These are phyloP conservation scores for Coleophoma eucalyptorum DNA, from an alignment of 2,329 filamentous ascomycete genomes.

Conservation along the genomic window DNA sequence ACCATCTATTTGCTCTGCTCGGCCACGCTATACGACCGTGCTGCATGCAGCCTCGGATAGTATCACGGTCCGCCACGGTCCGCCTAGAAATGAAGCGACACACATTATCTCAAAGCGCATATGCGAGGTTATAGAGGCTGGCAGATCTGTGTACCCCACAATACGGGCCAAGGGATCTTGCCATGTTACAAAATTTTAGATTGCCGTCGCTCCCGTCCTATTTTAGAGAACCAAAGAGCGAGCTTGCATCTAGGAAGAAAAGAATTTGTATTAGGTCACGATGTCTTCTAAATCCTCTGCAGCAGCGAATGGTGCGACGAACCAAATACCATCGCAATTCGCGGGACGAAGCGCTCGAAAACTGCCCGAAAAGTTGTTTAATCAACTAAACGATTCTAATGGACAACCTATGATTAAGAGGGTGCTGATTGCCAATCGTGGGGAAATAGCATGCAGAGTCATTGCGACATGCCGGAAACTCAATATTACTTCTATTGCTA, in stretches of 20 bases:
- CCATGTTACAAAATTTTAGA: not conserved
- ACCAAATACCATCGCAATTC: not conserved
- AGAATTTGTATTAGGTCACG: not conserved
- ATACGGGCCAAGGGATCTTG: not conserved
- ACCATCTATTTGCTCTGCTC: not conserved
- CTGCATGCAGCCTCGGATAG: not conserved
- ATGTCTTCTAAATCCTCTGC: not conserved
- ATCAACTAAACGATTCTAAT: not conserved
- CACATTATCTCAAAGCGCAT: not conserved
- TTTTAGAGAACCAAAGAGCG: not conserved
- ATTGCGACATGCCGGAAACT: constrained; percentile 9
- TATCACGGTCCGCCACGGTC: not conserved
- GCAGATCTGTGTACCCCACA: not conserved
- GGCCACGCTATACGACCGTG: not conserved
- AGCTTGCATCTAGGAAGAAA: not conserved
- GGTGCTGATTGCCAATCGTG: constrained; percentile 33
- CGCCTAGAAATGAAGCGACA: not conserved
- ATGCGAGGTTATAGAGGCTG: not conserved
- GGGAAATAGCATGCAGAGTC: constrained; percentile 54
- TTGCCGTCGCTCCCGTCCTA: not conserved
- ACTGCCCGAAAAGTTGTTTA: constrained; percentile 17
- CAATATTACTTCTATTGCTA: constrained; percentile 41
- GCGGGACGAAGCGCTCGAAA: constrained; percentile 66
- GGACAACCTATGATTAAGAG: constrained; percentile 5
- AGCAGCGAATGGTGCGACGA: not conserved